A percentile compares a stretch with the other conserved stretches of the same genome.
These are phyloP conservation scores for Trichoderma arundinaceum DNA, from an alignment of 2,329 filamentous ascomycete species.

Conservation along the genomic window DNA sequence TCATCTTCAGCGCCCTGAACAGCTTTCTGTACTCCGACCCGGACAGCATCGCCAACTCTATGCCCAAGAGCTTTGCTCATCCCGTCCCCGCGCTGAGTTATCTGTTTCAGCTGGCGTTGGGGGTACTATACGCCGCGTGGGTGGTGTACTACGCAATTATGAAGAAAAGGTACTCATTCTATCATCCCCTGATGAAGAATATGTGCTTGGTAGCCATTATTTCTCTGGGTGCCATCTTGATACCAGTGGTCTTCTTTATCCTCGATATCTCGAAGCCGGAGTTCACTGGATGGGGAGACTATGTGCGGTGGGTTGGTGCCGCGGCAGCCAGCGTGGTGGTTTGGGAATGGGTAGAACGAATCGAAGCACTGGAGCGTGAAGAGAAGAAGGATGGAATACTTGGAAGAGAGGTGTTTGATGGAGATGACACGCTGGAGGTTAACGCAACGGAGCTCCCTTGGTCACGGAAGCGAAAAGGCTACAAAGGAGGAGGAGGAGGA, in stretches of 20 bases:
- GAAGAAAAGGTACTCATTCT: constrained; percentile 89
- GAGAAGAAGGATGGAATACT: constrained; percentile 93
- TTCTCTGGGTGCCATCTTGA: constrained; percentile 80
- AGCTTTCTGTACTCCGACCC: constrained; percentile 69
- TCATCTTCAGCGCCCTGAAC: constrained; percentile 89
- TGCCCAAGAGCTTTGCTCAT: constrained; percentile 80
- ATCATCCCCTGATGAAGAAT: constrained; percentile 88
- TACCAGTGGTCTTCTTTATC: constrained; percentile 92
- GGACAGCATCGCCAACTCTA: constrained; percentile 59
- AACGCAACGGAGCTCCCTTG: constrained; percentile 58
- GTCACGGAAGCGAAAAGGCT: constrained; percentile 48
- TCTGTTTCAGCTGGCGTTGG: constrained; percentile 85
- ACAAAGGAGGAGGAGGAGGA: constrained; percentile 38
- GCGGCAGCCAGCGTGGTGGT: constrained; percentile 95
- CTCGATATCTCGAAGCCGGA: constrained; percentile 85
- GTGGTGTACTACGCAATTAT: constrained; percentile 93
- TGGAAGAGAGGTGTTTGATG: constrained; percentile 89
- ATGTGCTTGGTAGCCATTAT: constrained; percentile 80
- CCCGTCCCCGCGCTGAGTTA: constrained; percentile 91
- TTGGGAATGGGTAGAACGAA: constrained; percentile 97
- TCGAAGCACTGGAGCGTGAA: constrained; percentile 88
- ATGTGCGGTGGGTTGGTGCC: constrained; percentile 94
- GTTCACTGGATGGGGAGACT: constrained; percentile 91
- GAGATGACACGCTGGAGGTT: constrained; percentile 85
- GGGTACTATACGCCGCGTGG: constrained; percentile 88